These are phyloP conservation scores for Hyphodiscus sp. DNA, from an alignment of 2,329 filamentous ascomycete genomes.

Conservation along the genomic window DNA sequence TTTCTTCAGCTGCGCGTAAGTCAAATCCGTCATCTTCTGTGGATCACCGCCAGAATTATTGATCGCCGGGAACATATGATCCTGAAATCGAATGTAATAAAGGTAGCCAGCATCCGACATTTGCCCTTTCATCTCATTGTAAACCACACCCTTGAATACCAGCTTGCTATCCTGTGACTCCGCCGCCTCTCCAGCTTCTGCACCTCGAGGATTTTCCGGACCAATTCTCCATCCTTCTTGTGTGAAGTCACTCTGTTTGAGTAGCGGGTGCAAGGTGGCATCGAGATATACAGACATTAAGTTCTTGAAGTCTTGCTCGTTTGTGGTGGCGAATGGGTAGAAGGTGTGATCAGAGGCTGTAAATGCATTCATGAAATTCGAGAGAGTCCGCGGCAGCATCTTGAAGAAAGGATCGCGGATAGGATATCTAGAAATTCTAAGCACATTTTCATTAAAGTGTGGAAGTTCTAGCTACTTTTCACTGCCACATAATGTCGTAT, in stretches of 20 bases:
- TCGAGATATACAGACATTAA: slow-evolving; percentile 95
- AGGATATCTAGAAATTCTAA: slow-evolving; percentile 61
- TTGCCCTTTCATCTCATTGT: slow-evolving; percentile 99
- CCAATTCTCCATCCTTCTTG: slow-evolving; percentile 97
- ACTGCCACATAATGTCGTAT: slow-evolving; percentile 93
- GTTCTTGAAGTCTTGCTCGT: slow-evolving; percentile 90
- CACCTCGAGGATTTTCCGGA: slow-evolving; percentile 69
- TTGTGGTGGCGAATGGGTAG: slow-evolving; percentile 97
- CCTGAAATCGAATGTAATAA: slow-evolving; percentile 92
- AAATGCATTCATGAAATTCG: slow-evolving; percentile 99
- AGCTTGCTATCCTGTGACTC: slow-evolving; percentile 56
- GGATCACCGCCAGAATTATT: slow-evolving; percentile 97
- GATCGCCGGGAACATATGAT: slow-evolving; percentile 87
- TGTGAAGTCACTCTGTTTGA: slow-evolving; percentile 87
- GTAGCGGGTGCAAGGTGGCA: slow-evolving; percentile 80
- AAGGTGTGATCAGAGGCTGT: slow-evolving; percentile 95
- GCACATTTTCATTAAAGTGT: slow-evolving; percentile 13
- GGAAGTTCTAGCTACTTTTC: slow-evolving; percentile 57
- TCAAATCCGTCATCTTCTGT: slow-evolving; percentile 91
- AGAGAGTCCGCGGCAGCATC: slow-evolving; percentile 96
- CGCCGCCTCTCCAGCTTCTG: slow-evolving; percentile 35
- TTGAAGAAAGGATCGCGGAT: slow-evolving; percentile 99
- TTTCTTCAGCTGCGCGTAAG: slow-evolving; percentile 77
- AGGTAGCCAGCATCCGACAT: slow-evolving; percentile 97
- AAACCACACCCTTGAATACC: slow-evolving; percentile 96